Percentiles rank a stretch among this genome's conserved stretches.
Conservation (phyloP, 768 basidiomycete species). For the Boletus barrowsii region DNA sequence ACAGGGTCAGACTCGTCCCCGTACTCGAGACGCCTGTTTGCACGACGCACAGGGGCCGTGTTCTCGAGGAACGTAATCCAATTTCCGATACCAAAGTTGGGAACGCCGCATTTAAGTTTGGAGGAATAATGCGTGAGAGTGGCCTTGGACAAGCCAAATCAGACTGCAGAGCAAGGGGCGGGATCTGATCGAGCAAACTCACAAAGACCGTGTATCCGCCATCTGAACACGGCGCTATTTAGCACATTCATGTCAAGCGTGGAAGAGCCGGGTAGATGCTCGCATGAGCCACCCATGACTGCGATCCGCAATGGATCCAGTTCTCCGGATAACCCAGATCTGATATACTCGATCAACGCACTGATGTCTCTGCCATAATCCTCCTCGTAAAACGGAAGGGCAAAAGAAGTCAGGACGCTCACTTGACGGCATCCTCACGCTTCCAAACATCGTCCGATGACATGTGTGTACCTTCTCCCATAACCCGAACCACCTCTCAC, state of each 20-base stretch:
- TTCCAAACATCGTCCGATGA: conserved; percentile 40
- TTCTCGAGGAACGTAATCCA: conserved; percentile 43
- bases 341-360: conserved; percentile 36
- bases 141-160: conserved; percentile 29
- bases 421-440: conserved; percentile 44
- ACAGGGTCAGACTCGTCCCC: conserved; percentile 39
- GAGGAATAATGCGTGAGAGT: conserved; percentile 41
- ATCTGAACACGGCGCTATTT: conserved; percentile 18
- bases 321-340: conserved; percentile 31
- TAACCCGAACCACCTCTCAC: conserved; percentile 43
- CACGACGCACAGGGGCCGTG: conserved; percentile 36
- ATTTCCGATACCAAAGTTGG: conserved; percentile 40
- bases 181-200: conserved; percentile 6
- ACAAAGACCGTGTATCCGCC: conserved; percentile 43
- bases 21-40: conserved; percentile 37
- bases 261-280: conserved; percentile 3
- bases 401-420: background rate
- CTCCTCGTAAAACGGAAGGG: background rate
- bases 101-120: conserved; percentile 39
- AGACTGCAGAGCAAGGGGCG: background rate
- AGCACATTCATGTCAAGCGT: background rate
- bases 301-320: conserved; percentile 37
- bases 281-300: conserved; percentile 42
- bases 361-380: conserved; percentile 34
- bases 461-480: conserved; percentile 39